A percentile compares a stretch with the other conserved stretches of the same genome.
Conservation (phyloP, 495 filamentous ascomycete genomes). For the Podospora pseudocomata region DNA sequence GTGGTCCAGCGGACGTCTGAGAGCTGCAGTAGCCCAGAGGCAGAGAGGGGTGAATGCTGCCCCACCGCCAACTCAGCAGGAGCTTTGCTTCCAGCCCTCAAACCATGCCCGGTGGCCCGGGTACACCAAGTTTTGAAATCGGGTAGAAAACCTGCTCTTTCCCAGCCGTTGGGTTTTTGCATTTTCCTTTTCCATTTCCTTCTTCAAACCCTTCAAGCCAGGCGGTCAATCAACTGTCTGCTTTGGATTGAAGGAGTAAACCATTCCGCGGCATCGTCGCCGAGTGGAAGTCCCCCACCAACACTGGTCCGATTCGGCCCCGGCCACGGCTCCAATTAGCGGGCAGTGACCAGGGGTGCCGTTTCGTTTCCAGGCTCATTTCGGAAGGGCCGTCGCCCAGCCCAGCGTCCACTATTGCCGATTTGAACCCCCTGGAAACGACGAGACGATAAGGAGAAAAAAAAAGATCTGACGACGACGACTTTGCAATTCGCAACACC, state of each 20-base stretch:
- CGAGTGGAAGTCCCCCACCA: constrained; percentile 10
- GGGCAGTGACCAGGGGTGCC: constrained; percentile 16
- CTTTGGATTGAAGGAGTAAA: background rate
- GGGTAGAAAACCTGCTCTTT: constrained; percentile 14
- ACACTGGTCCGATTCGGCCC: background rate
- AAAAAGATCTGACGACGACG: background rate
- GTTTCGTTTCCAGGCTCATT: constrained; percentile 21
- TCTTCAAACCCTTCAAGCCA: constrained; percentile 1
- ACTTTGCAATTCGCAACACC: background rate
- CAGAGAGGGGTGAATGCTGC: constrained; percentile 1
- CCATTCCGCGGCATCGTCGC: background rate
- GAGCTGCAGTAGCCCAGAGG: background rate
- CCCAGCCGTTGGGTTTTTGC: constrained; percentile 5
- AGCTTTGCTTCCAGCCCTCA: constrained; percentile 8
- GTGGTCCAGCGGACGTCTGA: background rate
- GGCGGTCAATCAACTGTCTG: constrained; percentile 11
- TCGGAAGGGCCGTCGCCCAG: constrained; percentile 3
- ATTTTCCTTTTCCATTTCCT: constrained; percentile 4
- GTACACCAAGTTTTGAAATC: background rate
- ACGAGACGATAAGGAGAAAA: background rate
- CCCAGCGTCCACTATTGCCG: constrained; percentile 3
- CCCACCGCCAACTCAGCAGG: constrained; percentile 34
- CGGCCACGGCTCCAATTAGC: constrained; percentile 13
- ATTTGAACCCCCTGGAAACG: constrained; percentile 1
- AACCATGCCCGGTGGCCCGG: constrained; percentile 3